Conservation (phyloP, 331 rosid genomes). For the Saraca asoca region DNA sequence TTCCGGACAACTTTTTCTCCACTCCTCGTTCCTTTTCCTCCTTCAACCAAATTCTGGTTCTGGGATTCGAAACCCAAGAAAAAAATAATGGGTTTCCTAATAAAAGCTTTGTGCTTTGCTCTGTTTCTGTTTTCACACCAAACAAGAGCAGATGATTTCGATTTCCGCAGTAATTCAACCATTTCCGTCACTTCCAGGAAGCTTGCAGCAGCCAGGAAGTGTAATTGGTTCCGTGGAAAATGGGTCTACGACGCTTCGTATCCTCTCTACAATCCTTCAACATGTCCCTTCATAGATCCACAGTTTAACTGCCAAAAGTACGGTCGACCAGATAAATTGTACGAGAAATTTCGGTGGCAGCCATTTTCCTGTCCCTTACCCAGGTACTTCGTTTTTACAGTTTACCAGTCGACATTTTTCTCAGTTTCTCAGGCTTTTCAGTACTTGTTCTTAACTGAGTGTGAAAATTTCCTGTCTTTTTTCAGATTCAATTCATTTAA, state of each 20-base stretch:
- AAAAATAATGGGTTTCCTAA: slow-evolving; percentile 53
- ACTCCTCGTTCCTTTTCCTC: slow-evolving; percentile 35
- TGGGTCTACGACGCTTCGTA: slow-evolving; percentile 86
- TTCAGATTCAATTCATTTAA: slow-evolving; percentile 75
- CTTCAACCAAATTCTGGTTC: slow-evolving; percentile 22
- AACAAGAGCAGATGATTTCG: slow-evolving; percentile 46
- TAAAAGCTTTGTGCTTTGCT: slow-evolving; percentile 38
- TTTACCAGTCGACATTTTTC: neutral
- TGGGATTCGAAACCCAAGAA: slow-evolving; percentile 50
- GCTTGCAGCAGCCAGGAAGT: slow-evolving; percentile 58
- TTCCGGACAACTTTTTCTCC: slow-evolving; percentile 47
- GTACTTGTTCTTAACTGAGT: slow-evolving; percentile 15
- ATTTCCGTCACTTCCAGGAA: slow-evolving; percentile 35
- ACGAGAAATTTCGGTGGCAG: slow-evolving; percentile 85
- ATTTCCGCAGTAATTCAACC: slow-evolving; percentile 10
- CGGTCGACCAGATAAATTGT: slow-evolving; percentile 69
- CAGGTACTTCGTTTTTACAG: slow-evolving; percentile 42
- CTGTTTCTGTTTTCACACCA: slow-evolving; percentile 49
- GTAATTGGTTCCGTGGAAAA: slow-evolving; percentile 66
- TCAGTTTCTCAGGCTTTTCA: neutral
- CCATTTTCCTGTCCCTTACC: slow-evolving; percentile 80
- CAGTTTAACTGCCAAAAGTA: slow-evolving; percentile 85
- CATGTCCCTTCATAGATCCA: slow-evolving; percentile 89
- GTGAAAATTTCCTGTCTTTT: neutral
- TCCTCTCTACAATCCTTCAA: slow-evolving; percentile 68